These are phyloP conservation scores for Erodium texanum DNA, from an alignment of 441 rosid species.

Conservation along the genomic window DNA sequence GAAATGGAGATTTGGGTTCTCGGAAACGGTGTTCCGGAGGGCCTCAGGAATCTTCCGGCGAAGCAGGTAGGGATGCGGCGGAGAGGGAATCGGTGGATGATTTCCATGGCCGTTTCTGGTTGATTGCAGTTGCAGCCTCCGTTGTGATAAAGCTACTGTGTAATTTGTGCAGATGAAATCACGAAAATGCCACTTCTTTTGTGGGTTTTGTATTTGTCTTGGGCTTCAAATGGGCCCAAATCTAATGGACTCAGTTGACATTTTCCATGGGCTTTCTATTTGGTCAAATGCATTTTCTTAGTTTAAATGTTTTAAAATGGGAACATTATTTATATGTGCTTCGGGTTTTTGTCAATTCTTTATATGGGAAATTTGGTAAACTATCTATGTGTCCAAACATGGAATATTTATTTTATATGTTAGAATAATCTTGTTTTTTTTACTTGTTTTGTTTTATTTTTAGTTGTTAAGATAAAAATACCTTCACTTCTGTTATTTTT, in stretches of 20 bases:
- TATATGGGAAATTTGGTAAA: no score
- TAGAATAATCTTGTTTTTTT: no score
- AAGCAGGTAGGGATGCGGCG: conserved; percentile 43
- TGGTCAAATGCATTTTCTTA: no score
- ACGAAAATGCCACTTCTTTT: neutral
- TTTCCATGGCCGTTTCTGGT: conserved; percentile 32
- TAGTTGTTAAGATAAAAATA: no score
- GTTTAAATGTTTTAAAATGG: no score
- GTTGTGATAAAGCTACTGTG: neutral
- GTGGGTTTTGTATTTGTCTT: neutral
- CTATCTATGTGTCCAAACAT: no score
- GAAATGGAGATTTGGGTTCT: conserved; percentile 15
- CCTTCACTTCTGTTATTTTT: no score
- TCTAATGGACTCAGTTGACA: no score
- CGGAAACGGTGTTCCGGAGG: conserved; percentile 5
- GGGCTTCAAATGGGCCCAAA: neutral
- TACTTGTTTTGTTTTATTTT: no score
- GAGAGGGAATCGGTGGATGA: conserved; percentile 41
- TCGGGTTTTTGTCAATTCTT: no score
- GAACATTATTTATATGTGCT: no score
- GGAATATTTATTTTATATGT: no score
- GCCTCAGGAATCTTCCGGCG: conserved; percentile 19
- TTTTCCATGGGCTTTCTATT: neutral
- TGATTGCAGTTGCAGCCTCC: neutral
- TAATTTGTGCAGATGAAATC: neutral